A percentile compares a stretch with the other conserved stretches of the same genome.
Conservation (phyloP, 345 rosid genomes). For the Eutrema heterophyllum region DNA sequence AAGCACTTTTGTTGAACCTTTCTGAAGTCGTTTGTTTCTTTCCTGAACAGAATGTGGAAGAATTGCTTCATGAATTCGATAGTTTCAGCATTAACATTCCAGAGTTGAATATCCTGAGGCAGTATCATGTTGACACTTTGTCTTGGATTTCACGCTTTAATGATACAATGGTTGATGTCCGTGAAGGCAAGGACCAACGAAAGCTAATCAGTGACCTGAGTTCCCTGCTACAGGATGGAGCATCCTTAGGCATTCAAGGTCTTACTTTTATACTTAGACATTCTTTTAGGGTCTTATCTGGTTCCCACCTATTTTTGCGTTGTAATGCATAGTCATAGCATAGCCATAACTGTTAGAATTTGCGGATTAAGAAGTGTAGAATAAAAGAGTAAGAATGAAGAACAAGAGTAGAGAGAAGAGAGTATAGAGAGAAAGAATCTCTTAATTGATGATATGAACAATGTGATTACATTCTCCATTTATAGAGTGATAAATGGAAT, state of each 20-base stretch:
- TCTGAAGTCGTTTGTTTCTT: background rate
- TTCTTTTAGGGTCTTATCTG: background rate
- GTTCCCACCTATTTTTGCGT: constrained; percentile 1
- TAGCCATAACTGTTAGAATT: no score
- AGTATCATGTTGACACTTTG: constrained; percentile 47
- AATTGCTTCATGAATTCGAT: constrained; percentile 50
- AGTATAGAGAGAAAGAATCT: no score
- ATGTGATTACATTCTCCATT: no score
- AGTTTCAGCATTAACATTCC: constrained; percentile 48
- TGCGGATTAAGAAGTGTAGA: no score
- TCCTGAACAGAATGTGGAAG: constrained; percentile 54
- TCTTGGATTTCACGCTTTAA: constrained; percentile 57
- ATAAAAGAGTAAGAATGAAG: no score
- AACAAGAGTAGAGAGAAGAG: no score
- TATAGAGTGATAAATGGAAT: no score
- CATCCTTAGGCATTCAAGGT: constrained; percentile 78
- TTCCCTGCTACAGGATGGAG: constrained; percentile 54
- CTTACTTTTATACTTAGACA: constrained; percentile 5
- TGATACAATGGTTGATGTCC: constrained; percentile 42
- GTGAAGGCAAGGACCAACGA: constrained; percentile 54
- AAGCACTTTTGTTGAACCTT: background rate
- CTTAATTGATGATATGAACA: no score
- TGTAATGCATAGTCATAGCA: constrained; percentile 5
- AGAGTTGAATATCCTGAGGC: constrained; percentile 72
- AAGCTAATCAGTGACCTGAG: constrained; percentile 57